Percentiles rank a stretch among this genome's conserved stretches.
Evolutionary conservation across 148 eudicot genomes (phyloP).

Genomic region (Heliosperma pusillum): DNA sequence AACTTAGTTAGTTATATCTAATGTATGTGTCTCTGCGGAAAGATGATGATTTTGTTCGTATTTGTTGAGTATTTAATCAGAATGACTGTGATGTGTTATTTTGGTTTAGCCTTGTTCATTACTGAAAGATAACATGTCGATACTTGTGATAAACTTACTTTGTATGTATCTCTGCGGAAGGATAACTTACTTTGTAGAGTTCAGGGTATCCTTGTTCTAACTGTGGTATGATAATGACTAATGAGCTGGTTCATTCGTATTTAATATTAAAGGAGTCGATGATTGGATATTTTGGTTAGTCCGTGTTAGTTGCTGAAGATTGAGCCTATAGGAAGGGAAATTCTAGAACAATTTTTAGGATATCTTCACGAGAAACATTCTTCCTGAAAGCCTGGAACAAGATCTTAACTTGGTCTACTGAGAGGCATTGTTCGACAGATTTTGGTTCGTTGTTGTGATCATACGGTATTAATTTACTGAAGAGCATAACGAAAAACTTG

Average conservation of each 20-base stretch:
- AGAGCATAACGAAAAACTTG: neutral
- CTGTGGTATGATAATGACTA: neutral
- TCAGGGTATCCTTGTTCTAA: neutral
- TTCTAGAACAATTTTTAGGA: neutral
- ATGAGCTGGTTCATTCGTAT: neutral
- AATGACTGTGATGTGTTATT: neutral
- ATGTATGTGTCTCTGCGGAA: neutral
- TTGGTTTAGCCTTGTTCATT: neutral
- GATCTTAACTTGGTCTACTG: neutral
- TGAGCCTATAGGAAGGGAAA: neutral
- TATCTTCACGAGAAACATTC: too few species aligned
- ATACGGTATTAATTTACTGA: neutral
- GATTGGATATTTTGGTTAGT: neutral
- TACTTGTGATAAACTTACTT: neutral
- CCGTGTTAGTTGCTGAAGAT: neutral
- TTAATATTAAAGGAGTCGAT: too few species aligned
- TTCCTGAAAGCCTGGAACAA: too few species aligned
- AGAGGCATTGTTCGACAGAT: neutral
- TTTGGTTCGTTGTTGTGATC: neutral
- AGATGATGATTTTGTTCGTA: neutral
- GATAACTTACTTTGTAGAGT: neutral
- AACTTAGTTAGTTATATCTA: slow-evolving; percentile 9
- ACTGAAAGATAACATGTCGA: neutral
- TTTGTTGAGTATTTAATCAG: neutral
- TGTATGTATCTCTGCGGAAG: neutral